phyloP scores from a whole-genome alignment of 2,329 filamentous ascomycete genomes.

The Aspergillus sp. region DNA sequence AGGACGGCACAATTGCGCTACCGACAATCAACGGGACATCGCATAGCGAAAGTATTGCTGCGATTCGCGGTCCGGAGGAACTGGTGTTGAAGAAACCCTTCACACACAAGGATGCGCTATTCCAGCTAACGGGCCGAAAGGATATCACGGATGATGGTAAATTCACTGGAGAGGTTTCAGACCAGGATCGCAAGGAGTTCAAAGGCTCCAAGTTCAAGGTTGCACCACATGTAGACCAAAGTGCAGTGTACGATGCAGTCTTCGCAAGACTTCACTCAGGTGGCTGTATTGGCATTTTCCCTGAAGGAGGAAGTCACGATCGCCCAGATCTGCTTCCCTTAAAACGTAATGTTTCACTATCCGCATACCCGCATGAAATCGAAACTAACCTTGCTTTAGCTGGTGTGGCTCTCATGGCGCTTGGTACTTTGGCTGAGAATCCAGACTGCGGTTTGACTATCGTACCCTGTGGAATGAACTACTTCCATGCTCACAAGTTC shows the following conservation, averaged over 20 bases:
- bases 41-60: slow-evolving; percentile 79
- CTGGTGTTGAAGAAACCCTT: slow-evolving; percentile 86
- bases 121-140: slow-evolving; percentile 80
- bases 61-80: slow-evolving; percentile 80
- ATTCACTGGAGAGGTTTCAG: slow-evolving; percentile 60
- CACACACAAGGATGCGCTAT: slow-evolving; percentile 73
- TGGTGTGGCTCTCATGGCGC: slow-evolving; percentile 96
- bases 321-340: slow-evolving; percentile 87
- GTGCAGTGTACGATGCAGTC: slow-evolving; percentile 89
- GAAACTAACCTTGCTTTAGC: slow-evolving; percentile 53
- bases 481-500: slow-evolving; percentile 99
- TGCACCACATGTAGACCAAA: slow-evolving; percentile 92
- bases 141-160: slow-evolving; percentile 71
- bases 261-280: slow-evolving; percentile 80
- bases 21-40: slow-evolving; percentile 81
- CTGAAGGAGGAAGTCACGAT: slow-evolving; percentile 95
- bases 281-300: slow-evolving; percentile 94
- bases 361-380: not conserved
- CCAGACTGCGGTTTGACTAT: slow-evolving; percentile 91
- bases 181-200: slow-evolving; percentile 62
- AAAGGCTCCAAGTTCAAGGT: slow-evolving; percentile 82
- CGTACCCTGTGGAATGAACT: slow-evolving; percentile 98
- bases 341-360: slow-evolving; percentile 59
- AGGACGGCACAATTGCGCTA: slow-evolving; percentile 83
- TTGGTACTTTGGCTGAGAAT: slow-evolving; percentile 83